phyloP scores from a whole-genome alignment of 495 filamentous ascomycete species.

The Penicillium samsonianum region DNA sequence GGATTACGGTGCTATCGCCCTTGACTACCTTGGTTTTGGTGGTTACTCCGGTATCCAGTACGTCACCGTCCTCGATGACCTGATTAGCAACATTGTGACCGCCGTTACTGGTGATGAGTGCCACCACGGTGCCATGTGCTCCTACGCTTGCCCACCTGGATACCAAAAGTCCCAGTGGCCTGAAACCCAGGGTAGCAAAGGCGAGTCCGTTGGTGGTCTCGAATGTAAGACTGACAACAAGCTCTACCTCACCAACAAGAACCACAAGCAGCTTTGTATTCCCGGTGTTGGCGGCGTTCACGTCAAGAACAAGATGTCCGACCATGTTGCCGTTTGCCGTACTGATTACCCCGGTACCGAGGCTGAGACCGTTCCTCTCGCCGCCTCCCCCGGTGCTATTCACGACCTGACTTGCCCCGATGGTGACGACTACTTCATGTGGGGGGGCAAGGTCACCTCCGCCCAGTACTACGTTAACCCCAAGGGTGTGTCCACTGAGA shows the following conservation, averaged over 20 bases:
- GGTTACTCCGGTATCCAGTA: constrained; percentile 86
- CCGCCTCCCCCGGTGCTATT: constrained; percentile 54
- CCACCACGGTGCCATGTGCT: constrained; percentile 70
- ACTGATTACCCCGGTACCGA: constrained; percentile 95
- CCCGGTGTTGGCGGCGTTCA: constrained; percentile 67
- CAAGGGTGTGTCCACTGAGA: constrained; percentile 59
- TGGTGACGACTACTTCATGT: constrained; percentile 69
- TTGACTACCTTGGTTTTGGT: constrained; percentile 65
- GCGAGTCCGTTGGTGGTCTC: constrained; percentile 87
- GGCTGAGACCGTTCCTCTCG: constrained; percentile 75
- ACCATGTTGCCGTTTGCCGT: constrained; percentile 77
- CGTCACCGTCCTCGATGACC: constrained; percentile 36
- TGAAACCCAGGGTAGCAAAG: constrained; percentile 69
- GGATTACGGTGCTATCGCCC: constrained; percentile 74
- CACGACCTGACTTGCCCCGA: constrained; percentile 73
- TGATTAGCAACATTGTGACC: constrained; percentile 63
- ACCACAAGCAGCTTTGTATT: constrained; percentile 72
- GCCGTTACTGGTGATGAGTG: constrained; percentile 59
- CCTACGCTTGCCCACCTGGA: constrained; percentile 88
- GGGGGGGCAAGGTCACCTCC: constrained; percentile 72
- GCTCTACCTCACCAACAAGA: constrained; percentile 72
- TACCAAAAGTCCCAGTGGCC: constrained; percentile 97
- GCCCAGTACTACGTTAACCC: constrained; percentile 98
- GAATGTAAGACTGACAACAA: constrained; percentile 75
- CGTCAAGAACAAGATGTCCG: constrained; percentile 68